These are phyloP conservation scores for Fusarium hostae DNA, from an alignment of 2,329 filamentous ascomycete genomes.

Conservation along the genomic window DNA sequence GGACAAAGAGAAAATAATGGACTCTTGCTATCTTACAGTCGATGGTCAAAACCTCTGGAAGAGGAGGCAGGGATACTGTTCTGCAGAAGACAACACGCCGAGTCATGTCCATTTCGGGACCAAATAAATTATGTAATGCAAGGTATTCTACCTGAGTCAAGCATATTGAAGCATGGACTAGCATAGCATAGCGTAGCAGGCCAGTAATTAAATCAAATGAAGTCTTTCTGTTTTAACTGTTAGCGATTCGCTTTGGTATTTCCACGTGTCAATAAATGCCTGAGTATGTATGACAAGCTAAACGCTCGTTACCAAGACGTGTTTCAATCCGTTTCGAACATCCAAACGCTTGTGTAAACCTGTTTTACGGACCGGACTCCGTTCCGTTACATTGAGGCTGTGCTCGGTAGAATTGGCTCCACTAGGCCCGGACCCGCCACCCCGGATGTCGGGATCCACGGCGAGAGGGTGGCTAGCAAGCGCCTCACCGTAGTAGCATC, in stretches of 20 bases:
- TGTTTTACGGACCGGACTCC: background rate
- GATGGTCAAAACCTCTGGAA: constrained; percentile 11
- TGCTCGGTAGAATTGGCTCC: constrained; percentile 18
- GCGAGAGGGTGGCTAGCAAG: constrained; percentile 4
- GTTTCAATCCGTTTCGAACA: background rate
- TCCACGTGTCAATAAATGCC: constrained; percentile 3
- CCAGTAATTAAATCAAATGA: constrained; percentile 20
- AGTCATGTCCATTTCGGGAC: background rate
- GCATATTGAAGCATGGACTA: constrained; percentile 14
- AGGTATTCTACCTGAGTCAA: constrained; percentile 4
- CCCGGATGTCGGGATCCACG: constrained; percentile 37
- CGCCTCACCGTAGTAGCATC: constrained; percentile 32
- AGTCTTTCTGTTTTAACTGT: constrained; percentile 13
- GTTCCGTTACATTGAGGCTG: constrained; percentile 18
- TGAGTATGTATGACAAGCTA: background rate
- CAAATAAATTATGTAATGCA: constrained; percentile 8
- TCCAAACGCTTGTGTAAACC: background rate
- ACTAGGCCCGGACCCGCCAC: constrained; percentile 29
- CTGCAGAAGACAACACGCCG: constrained; percentile 2
- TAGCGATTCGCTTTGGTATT: background rate
- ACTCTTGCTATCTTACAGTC: constrained; percentile 16
- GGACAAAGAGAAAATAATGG: constrained; percentile 24
- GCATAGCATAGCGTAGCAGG: constrained; percentile 22
- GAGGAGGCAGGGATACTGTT: background rate
- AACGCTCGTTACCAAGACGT: background rate